phyloP scores from a whole-genome alignment of 2,329 filamentous ascomycete species.

The Lasiodiplodia citricola region DNA sequence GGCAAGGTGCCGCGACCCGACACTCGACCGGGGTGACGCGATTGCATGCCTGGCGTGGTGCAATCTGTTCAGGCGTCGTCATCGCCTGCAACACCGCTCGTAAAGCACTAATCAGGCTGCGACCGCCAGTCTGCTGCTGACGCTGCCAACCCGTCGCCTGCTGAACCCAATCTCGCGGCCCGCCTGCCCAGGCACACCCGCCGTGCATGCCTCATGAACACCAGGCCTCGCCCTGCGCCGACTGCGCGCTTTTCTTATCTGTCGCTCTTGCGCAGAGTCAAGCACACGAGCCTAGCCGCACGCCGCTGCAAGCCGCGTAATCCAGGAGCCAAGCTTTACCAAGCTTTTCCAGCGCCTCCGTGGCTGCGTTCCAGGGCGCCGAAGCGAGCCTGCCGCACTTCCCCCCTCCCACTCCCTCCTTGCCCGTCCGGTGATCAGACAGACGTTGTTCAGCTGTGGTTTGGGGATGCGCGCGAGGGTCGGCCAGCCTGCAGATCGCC shows the following conservation, averaged over 20 bases:
- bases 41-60: constrained; percentile 23
- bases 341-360: constrained; percentile 22
- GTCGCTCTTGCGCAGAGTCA: neutral
- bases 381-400: neutral
- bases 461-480: neutral
- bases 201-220: neutral
- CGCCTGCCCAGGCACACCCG: neutral
- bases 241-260: neutral
- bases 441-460: neutral
- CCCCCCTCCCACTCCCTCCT: neutral
- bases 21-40: constrained; percentile 2
- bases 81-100: constrained; percentile 6
- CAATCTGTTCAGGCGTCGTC: constrained; percentile 19
- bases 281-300: neutral
- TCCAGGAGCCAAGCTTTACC: constrained; percentile 24
- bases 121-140: constrained; percentile 1
- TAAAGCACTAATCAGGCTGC: constrained; percentile 9
- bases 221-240: neutral
- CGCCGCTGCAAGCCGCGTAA: constrained; percentile 12
- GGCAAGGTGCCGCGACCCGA: constrained; percentile 30
- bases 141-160: neutral
- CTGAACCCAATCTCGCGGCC: neutral
- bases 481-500: neutral
- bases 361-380: constrained; percentile 1
- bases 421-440: neutral